Evolutionary conservation across 768 basidiomycete genomes (phyloP).

Genomic region (Exidia glandulosa): DNA sequence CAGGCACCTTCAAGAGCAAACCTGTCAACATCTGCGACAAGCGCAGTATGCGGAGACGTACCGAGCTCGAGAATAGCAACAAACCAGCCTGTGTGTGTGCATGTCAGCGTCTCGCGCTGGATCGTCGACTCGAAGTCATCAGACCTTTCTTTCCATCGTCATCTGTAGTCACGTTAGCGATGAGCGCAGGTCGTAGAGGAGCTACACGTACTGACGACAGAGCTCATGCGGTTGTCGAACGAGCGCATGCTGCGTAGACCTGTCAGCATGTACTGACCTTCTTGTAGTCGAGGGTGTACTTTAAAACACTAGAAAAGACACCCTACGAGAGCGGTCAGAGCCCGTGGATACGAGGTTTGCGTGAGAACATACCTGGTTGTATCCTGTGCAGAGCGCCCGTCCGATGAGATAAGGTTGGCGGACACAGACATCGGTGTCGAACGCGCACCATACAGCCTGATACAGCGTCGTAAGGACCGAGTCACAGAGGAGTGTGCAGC

Average conservation of each 20-base stretch:
- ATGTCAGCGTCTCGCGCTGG: neutral
- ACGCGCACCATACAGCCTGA: slow-evolving; percentile 51
- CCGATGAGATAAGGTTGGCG: neutral
- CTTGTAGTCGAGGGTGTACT: slow-evolving; percentile 33
- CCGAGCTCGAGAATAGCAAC: slow-evolving; percentile 65
- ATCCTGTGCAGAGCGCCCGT: slow-evolving; percentile 28
- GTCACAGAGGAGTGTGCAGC: slow-evolving; percentile 1
- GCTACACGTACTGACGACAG: slow-evolving; percentile 27
- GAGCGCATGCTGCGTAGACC: slow-evolving; percentile 10
- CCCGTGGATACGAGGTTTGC: slow-evolving; percentile 1
- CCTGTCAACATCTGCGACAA: slow-evolving; percentile 9
- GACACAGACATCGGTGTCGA: slow-evolving; percentile 7
- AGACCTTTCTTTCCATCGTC: neutral
- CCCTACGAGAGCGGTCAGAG: slow-evolving; percentile 28
- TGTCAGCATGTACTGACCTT: slow-evolving; percentile 30
- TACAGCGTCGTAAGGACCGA: slow-evolving; percentile 1
- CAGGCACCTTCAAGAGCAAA: too few species aligned
- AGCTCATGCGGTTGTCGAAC: slow-evolving; percentile 33
- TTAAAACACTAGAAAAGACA: slow-evolving; percentile 66
- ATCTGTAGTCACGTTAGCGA: neutral
- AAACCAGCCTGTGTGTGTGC: slow-evolving; percentile 53
- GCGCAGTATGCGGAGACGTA: neutral
- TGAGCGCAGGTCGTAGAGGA: neutral
- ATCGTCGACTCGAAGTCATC: neutral
- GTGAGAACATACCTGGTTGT: slow-evolving; percentile 41